Evolutionary conservation across 331 rosid species (phyloP).

Genomic region (Malus hybrid): DNA sequence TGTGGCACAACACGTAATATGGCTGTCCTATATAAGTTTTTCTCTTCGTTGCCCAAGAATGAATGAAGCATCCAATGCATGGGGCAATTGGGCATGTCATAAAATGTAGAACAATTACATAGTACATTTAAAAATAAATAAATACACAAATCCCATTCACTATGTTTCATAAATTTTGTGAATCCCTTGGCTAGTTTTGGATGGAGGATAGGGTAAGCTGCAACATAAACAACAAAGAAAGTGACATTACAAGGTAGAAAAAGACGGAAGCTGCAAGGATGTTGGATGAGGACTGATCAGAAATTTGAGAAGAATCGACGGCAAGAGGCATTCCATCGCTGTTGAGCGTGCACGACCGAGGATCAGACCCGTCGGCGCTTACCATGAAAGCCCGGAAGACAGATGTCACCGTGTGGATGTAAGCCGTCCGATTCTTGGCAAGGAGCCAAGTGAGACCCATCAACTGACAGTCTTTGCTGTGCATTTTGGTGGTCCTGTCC

Average conservation of each 20-base stretch:
- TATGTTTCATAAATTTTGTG: neutral
- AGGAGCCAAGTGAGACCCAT: conserved; percentile 99
- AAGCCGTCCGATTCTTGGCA: conserved; percentile 69
- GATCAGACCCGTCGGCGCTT: conserved; percentile 56
- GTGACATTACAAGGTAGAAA: conserved; percentile 25
- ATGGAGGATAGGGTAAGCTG: conserved; percentile 12
- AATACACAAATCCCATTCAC: neutral
- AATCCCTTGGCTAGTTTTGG: conserved; percentile 8
- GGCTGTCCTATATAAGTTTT: too few relatives aligned
- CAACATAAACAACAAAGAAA: conserved; percentile 35
- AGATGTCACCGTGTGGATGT: conserved; percentile 65
- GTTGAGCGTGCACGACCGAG: conserved; percentile 63
- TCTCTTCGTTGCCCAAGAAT: neutral
- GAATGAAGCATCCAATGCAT: neutral
- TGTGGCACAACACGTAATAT: neutral
- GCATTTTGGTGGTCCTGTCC: conserved; percentile 87
- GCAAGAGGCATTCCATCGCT: conserved; percentile 99
- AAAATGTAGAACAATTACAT: neutral
- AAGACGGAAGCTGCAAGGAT: conserved; percentile 27
- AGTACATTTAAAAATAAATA: neutral
- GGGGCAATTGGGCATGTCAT: neutral
- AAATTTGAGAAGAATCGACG: conserved; percentile 76
- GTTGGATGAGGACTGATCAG: conserved; percentile 42
- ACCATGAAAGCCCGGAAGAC: conserved; percentile 77
- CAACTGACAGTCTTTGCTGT: conserved; percentile 68